A percentile compares a stretch with the other conserved stretches of the same genome.
Conservation (phyloP, 345 rosid genomes). For the Eucalyptus albens region DNA sequence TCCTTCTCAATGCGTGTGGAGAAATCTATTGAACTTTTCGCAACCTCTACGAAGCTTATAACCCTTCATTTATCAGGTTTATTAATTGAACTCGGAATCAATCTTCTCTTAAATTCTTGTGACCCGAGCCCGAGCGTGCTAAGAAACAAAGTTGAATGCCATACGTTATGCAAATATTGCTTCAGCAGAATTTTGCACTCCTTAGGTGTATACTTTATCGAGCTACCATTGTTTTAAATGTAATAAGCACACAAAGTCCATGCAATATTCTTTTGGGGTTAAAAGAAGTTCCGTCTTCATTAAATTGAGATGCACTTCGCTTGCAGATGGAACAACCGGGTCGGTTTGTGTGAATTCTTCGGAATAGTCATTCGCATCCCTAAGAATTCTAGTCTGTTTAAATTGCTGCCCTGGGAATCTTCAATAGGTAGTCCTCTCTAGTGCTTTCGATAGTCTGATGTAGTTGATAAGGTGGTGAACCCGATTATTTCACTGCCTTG, state of each 20-base stretch:
- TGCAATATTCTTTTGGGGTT: neutral
- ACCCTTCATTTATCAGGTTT: neutral
- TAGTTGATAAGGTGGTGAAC: neutral
- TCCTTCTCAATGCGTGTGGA: neutral
- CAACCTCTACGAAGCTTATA: neutral
- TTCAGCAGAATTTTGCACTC: neutral
- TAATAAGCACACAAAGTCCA: neutral
- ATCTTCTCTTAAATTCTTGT: neutral
- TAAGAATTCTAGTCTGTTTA: neutral
- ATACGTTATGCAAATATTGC: neutral
- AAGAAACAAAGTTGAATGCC: neutral
- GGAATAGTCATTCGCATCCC: neutral
- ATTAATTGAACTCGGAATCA: neutral
- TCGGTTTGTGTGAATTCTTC: neutral
- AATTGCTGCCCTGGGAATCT: neutral
- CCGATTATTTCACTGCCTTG: neutral
- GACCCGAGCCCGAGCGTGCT: neutral
- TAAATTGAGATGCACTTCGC: neutral
- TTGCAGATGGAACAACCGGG: neutral
- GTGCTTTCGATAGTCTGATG: neutral
- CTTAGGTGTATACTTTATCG: neutral
- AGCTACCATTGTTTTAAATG: neutral
- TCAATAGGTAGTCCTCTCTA: neutral
- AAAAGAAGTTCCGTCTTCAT: neutral
- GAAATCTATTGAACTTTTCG: neutral